Percentiles rank a stretch among this genome's conserved stretches.
These are phyloP conservation scores for Mortierella sp. DNA, from an alignment of 371 early-diverging fungal species.

Conservation along the genomic window DNA sequence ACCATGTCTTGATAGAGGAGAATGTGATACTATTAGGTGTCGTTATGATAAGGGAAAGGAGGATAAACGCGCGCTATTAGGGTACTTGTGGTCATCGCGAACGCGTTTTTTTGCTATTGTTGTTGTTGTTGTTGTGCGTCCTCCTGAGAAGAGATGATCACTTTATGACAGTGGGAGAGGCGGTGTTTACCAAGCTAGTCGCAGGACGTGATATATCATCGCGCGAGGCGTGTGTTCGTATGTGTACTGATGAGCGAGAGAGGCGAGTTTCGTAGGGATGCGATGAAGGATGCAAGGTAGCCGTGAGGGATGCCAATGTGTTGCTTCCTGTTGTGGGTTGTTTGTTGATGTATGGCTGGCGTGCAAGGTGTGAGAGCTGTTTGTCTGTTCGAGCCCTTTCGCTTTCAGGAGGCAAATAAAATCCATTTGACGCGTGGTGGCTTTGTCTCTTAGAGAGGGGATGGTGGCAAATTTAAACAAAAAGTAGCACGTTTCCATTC, in stretches of 20 bases:
- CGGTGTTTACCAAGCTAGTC: slow-evolving; percentile 6
- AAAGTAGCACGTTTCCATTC: too few relatives aligned
- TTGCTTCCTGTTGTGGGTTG: background rate
- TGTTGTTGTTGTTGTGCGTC: background rate
- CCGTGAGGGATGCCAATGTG: background rate
- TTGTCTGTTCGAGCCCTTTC: background rate
- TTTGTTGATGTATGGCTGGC: background rate
- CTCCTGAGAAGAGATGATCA: background rate
- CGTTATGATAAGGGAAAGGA: background rate
- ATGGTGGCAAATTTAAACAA: background rate
- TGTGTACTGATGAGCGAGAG: background rate
- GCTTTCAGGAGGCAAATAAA: background rate
- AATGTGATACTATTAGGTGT: slow-evolving; percentile 30
- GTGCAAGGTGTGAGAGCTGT: background rate
- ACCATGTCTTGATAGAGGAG: slow-evolving; percentile 55
- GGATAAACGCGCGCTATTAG: background rate
- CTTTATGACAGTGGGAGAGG: background rate
- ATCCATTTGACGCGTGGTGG: background rate
- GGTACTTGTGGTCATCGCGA: background rate
- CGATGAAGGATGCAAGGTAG: background rate
- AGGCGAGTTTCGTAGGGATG: background rate
- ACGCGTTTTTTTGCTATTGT: background rate
- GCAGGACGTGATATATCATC: slow-evolving; percentile 14
- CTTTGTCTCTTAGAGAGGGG: background rate
- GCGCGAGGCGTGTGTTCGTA: background rate